These are phyloP conservation scores for Cadophora sp. DNA, from an alignment of 2,329 filamentous ascomycete species.

Conservation along the genomic window DNA sequence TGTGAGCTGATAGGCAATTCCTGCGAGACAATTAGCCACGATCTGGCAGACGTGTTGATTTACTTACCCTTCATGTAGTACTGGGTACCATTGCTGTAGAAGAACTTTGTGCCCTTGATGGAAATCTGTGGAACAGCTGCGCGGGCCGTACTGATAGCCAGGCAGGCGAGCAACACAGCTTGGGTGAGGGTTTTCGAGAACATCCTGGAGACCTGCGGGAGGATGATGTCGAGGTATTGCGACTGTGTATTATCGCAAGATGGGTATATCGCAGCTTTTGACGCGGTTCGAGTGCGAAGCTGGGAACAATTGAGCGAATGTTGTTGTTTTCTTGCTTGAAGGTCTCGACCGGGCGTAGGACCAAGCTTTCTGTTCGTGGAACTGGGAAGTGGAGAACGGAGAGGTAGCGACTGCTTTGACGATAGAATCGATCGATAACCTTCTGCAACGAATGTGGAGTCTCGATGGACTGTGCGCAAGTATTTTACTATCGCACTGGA, in stretches of 20 bases:
- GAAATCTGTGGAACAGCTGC: slow-evolving; percentile 55
- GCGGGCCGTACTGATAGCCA: slow-evolving; percentile 36
- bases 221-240: slow-evolving; percentile 15
- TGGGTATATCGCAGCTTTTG: slow-evolving; percentile 7
- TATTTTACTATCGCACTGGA: not conserved
- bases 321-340: slow-evolving; percentile 9
- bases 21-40: slow-evolving; percentile 50
- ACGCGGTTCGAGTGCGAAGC: slow-evolving; percentile 12
- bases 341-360: slow-evolving; percentile 8
- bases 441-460: slow-evolving; percentile 21
- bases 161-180: slow-evolving; percentile 37
- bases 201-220: slow-evolving; percentile 32
- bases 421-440: not conserved
- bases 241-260: not conserved
- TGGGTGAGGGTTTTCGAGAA: slow-evolving; percentile 35
- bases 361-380: slow-evolving; percentile 9
- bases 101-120: slow-evolving; percentile 81
- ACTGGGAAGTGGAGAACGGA: not conserved
- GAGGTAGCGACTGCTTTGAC: slow-evolving; percentile 18
- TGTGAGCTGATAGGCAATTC: slow-evolving; percentile 73
- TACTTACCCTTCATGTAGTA: slow-evolving; percentile 81
- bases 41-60: not conserved
- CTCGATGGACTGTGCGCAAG: slow-evolving; percentile 10
- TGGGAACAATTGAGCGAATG: slow-evolving; percentile 17
- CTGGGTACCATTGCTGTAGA: slow-evolving; percentile 79